Evolutionary conservation across 2,329 filamentous ascomycete species (phyloP), one percentile per base, ranked within the genome.

Genomic region (Exophiala alcalophila): DNA sequence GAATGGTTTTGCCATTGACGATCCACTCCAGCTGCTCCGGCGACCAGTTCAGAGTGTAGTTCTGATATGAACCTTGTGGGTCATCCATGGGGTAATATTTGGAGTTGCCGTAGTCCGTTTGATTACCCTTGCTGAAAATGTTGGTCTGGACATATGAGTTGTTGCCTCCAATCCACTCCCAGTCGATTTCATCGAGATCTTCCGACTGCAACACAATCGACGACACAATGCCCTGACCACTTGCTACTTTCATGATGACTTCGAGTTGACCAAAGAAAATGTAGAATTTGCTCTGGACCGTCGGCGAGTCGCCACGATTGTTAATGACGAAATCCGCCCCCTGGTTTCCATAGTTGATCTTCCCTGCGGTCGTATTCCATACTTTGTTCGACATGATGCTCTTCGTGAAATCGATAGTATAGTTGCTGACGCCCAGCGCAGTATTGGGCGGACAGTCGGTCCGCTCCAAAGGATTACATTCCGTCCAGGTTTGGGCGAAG

Each of bases 31-130:
- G 84, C 60, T 89, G 83, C 40, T 84, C 77, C 26, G 81, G 72
- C 0, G 88, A 95, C 92, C 92, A 98, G 64, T 96, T 89, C 57
- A 97, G 72, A 3, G 83, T 82, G 69, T 97, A 98, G 7, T 81
- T 96, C 65, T 91, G 83, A 65, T 84, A 96, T 24, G 74, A 65
- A 35, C 72, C 72, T 63, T 95, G 89, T 28, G 81, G 75, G 56
- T 69, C 68, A 48, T 64, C 53, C 36, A 86, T 72, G n/a, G 69
- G 49, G 58, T 81, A 74, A 70, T 77, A 81, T 43, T 72, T 72
- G 59, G 78, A 83, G 50, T 84, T 82, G 67, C 88, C 80, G 65
- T 81, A 88, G 44, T 75, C 76, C n/a, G 75, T 75, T 40, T 77
- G 80, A 65, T 86, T 71, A 34, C 84, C 84, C 71, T 86, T 84